phyloP scores from a whole-genome alignment of 352 stramenopile genomes.

The Phytopythium sindhum region DNA sequence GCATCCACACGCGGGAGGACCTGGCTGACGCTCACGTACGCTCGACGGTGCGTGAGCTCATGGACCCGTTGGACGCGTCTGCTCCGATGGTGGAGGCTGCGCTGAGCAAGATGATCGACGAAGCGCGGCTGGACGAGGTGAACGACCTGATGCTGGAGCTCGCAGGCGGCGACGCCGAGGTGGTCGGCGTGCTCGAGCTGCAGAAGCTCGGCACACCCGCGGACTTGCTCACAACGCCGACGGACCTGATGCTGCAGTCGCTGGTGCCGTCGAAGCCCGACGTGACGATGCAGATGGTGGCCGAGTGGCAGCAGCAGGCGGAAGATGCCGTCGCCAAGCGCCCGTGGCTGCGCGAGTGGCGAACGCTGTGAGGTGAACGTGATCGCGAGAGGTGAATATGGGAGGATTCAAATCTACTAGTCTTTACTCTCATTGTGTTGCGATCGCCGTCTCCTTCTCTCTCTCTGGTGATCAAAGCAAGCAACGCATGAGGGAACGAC shows the following conservation, averaged over 20 bases:
- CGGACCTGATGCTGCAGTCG: constrained; percentile 60
- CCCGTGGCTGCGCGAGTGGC: constrained; percentile 77
- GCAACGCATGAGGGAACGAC: neutral
- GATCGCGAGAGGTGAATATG: neutral
- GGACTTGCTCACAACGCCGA: constrained; percentile 66
- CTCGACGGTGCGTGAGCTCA: constrained; percentile 26
- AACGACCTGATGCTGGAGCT: constrained; percentile 80
- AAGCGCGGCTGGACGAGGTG: constrained; percentile 71
- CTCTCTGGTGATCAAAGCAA: neutral
- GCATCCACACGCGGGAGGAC: constrained; percentile 49
- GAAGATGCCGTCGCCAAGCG: constrained; percentile 32
- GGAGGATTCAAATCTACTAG: constrained; percentile 6
- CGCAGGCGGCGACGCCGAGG: constrained; percentile 32
- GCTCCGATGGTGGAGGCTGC: constrained; percentile 34
- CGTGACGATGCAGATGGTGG: constrained; percentile 32
- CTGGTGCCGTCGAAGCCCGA: constrained; percentile 12
- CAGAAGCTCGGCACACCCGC: constrained; percentile 80
- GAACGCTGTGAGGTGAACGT: constrained; percentile 47
- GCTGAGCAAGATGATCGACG: constrained; percentile 58
- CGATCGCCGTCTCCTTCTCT: neutral
- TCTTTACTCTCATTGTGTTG: neutral
- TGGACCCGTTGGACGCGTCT: constrained; percentile 34
- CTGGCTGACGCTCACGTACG: constrained; percentile 46
- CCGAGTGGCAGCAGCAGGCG: constrained; percentile 48
- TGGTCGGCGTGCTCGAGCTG: constrained; percentile 58